Percentiles rank a stretch among this genome's conserved stretches.
phyloP scores from a whole-genome alignment of 108 stramenopile species.

The Cylindrotheca closterium region DNA sequence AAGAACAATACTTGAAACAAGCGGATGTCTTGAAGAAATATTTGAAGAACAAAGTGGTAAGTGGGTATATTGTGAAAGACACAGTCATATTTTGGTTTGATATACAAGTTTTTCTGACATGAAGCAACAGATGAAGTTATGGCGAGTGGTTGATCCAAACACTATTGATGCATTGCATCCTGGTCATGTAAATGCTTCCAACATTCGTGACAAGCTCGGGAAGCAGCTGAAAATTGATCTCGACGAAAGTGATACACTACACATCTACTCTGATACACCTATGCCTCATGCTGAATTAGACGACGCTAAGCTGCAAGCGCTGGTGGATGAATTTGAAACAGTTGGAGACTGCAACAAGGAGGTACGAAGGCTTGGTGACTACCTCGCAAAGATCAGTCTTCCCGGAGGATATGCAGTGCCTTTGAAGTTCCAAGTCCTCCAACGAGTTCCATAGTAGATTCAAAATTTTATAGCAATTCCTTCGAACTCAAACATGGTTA shows the following conservation, averaged over 20 bases:
- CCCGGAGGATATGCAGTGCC: slow-evolving; percentile 67
- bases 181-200: slow-evolving; percentile 57
- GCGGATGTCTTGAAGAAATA: slow-evolving; percentile 76
- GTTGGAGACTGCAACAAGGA: slow-evolving; percentile 47
- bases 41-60: slow-evolving; percentile 74
- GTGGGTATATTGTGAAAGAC: slow-evolving; percentile 24
- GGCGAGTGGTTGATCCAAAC: slow-evolving; percentile 73
- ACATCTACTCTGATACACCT: slow-evolving; percentile 45
- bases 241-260: slow-evolving; percentile 69
- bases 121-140: slow-evolving; percentile 46
- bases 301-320: slow-evolving; percentile 23
- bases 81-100: no score
- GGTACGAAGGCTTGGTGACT: slow-evolving; percentile 67
- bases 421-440: slow-evolving; percentile 50
- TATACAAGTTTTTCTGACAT: no score
- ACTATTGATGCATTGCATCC: slow-evolving; percentile 60
- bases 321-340: slow-evolving; percentile 47
- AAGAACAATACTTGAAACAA: slow-evolving; percentile 55
- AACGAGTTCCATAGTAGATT: slow-evolving; percentile 5
- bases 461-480: background rate
- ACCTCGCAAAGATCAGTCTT: slow-evolving; percentile 69
- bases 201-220: slow-evolving; percentile 68
- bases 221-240: slow-evolving; percentile 87
- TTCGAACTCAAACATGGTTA: no score
- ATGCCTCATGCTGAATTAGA: slow-evolving; percentile 42